These are phyloP conservation scores for Eutrema heterophyllum DNA, from an alignment of 345 rosid genomes.

Conservation along the genomic window DNA sequence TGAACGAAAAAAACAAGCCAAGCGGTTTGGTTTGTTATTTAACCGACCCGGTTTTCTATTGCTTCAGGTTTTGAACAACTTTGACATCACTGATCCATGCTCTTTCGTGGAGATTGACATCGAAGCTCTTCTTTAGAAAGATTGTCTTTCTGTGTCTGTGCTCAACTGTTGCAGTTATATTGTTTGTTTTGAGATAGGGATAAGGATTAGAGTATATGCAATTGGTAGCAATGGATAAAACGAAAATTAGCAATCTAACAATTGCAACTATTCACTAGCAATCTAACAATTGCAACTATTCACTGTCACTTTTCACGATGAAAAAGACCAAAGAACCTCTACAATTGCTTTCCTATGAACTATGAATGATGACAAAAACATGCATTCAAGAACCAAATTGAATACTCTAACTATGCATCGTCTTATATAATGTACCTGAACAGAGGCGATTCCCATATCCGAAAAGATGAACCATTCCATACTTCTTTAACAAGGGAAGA, in stretches of 20 bases:
- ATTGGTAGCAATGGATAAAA: too few species aligned
- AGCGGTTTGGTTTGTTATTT: neutral
- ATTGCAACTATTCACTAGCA: too few species aligned
- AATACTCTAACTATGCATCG: neutral
- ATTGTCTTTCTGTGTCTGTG: neutral
- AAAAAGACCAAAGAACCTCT: too few species aligned
- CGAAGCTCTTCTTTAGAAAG: conserved; percentile 33
- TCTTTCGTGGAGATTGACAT: conserved; percentile 68
- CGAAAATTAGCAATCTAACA: too few species aligned
- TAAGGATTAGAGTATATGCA: too few species aligned
- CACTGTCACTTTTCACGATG: too few species aligned
- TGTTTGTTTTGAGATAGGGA: neutral
- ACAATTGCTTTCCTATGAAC: too few species aligned
- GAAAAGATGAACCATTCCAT: conserved; percentile 73
- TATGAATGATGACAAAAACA: too few species aligned
- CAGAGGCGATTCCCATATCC: conserved; percentile 87
- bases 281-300: too few species aligned
- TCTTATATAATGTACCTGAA: conserved; percentile 55
- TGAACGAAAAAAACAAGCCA: neutral
- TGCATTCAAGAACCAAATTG: neutral
- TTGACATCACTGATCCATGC: conserved; percentile 76
- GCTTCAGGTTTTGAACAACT: conserved; percentile 67
- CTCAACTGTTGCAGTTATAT: neutral
- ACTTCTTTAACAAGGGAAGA: conserved; percentile 53
- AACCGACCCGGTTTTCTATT: neutral